Conservation (phyloP, 2,329 filamentous ascomycete species). For the Teratosphaeriaceae sp. region DNA sequence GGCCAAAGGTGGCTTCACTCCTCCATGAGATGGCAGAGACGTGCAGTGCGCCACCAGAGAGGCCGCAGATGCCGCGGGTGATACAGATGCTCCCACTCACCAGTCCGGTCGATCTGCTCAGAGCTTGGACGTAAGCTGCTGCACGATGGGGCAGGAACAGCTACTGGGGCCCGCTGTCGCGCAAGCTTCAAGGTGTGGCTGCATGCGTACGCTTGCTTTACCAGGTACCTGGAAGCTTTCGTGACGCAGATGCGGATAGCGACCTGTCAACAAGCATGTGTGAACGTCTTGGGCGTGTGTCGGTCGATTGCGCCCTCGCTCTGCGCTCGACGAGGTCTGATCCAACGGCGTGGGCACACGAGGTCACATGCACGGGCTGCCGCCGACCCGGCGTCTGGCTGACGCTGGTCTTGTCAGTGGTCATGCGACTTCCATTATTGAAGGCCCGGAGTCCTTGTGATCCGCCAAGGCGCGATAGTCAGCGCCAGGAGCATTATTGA, state of each 20-base stretch:
- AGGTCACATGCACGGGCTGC: too few relatives aligned
- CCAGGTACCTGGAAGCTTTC: conserved; percentile 22
- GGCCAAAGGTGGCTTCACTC: conserved; percentile 9
- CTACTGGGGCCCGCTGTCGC: conserved; percentile 13
- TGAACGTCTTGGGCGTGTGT: conserved; percentile 12
- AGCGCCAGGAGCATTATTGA: conserved; percentile 11
- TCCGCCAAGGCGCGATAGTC: conserved; percentile 12
- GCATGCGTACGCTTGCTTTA: conserved; percentile 20
- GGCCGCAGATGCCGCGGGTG: conserved; percentile 10
- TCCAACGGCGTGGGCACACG: background rate
- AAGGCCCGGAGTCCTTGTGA: conserved; percentile 12
- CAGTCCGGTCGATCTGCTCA: conserved; percentile 3
- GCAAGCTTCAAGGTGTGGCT: conserved; percentile 25
- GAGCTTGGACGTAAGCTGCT: conserved; percentile 8
- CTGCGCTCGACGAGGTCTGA: background rate
- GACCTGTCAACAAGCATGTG: conserved; percentile 24
- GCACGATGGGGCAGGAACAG: conserved; percentile 11
- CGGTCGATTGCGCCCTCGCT: conserved; percentile 13
- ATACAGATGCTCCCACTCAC: conserved; percentile 14
- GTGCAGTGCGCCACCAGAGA: background rate
- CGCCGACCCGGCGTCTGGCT: too few relatives aligned
- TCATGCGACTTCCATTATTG: background rate
- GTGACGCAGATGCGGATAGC: conserved; percentile 12
- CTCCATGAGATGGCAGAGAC: conserved; percentile 5
- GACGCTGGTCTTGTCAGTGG: background rate